A percentile compares a stretch with the other conserved stretches of the same genome.
These are phyloP conservation scores for Aspergillus floridensis DNA, from an alignment of 2,329 filamentous ascomycete species.

Conservation along the genomic window DNA sequence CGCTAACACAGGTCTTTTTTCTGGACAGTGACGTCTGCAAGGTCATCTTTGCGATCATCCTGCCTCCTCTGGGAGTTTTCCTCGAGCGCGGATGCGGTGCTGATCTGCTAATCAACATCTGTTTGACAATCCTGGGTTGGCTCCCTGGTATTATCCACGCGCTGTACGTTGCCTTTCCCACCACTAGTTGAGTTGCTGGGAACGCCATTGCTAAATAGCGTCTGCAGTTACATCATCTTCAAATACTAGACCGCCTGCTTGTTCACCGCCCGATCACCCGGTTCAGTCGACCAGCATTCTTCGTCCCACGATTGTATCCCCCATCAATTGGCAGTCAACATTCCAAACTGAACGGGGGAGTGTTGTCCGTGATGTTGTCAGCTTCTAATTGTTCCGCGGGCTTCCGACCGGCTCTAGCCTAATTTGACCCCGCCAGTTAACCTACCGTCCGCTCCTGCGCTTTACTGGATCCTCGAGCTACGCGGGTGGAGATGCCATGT, in stretches of 20 bases:
- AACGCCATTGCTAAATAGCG: conserved; percentile 15
- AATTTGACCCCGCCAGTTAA: conserved; percentile 21
- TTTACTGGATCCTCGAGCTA: neutral
- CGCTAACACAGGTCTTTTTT: conserved; percentile 6
- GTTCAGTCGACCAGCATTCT: conserved; percentile 4
- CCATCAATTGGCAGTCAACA: neutral
- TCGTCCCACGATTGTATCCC: conserved; percentile 6
- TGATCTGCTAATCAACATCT: conserved; percentile 89
- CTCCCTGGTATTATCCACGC: conserved; percentile 89
- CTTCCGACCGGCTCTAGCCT: conserved; percentile 28
- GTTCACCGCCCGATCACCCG: conserved; percentile 1
- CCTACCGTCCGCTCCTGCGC: neutral
- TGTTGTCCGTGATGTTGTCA: conserved; percentile 16
- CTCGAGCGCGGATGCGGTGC: conserved; percentile 86
- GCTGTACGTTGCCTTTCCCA: conserved; percentile 56
- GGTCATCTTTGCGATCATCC: conserved; percentile 83
- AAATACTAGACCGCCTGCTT: conserved; percentile 64
- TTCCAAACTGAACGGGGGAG: conserved; percentile 9
- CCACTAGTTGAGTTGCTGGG: neutral
- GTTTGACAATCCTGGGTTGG: conserved; percentile 74
- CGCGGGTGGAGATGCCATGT: neutral
- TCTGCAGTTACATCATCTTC: conserved; percentile 72
- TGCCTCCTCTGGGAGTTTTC: conserved; percentile 89
- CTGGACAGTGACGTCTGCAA: conserved; percentile 67
- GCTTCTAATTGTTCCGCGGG: conserved; percentile 26